Evolutionary conservation across 176 grass and related monocot species (phyloP).

Genomic region (Oryza coarctata): DNA sequence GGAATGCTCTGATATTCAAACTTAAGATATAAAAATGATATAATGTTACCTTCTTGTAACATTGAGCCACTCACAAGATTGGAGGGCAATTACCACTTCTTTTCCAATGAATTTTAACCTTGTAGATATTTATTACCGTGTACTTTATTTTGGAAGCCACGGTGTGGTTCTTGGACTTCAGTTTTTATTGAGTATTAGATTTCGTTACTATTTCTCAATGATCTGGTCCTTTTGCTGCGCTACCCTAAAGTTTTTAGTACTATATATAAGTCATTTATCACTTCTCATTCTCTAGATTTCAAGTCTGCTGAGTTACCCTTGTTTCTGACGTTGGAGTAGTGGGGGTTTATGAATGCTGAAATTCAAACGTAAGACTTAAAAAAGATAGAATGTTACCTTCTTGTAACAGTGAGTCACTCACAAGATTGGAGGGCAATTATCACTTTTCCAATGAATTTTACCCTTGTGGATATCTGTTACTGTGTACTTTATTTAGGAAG

Average conservation of each 20-base stretch:
- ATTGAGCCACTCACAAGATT: not conserved
- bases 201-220: not conserved
- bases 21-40: not conserved
- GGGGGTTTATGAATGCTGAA: not conserved
- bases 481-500: not conserved
- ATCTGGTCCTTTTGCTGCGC: not conserved
- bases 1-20: slow-evolving; percentile 3
- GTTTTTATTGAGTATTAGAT: not conserved
- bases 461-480: not conserved
- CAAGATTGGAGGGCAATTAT: not conserved
- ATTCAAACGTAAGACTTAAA: not conserved
- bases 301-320: not conserved
- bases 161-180: not conserved
- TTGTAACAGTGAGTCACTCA: not conserved
- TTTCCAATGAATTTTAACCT: not conserved
- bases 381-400: not conserved
- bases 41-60: not conserved
- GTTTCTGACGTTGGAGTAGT: not conserved
- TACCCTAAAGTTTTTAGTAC: not conserved
- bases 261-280: not conserved
- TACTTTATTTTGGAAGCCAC: not conserved
- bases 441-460: not conserved
- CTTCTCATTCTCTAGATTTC: not conserved
- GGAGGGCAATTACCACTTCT: not conserved
- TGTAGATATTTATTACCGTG: not conserved